Conservation (phyloP, 768 basidiomycete genomes). For the Tylopilus sp. region DNA sequence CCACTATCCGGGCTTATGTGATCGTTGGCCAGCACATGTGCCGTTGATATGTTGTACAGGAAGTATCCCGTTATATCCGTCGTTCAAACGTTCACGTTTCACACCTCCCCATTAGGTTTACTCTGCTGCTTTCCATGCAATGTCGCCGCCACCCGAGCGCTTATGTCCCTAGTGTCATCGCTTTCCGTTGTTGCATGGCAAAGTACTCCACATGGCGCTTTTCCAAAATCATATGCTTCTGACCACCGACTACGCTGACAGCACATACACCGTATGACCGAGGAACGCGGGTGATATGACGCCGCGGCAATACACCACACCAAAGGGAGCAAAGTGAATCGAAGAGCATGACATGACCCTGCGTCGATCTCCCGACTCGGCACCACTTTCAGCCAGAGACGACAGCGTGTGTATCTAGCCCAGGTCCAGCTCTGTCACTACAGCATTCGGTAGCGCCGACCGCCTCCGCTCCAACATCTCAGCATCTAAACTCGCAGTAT, state of each 20-base stretch:
- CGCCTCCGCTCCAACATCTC: neutral
- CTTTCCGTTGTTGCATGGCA: neutral
- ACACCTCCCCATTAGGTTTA: neutral
- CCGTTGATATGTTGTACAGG: neutral
- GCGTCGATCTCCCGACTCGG: conserved; percentile 1
- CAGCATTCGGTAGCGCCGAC: neutral
- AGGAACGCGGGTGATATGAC: neutral
- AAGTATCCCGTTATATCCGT: neutral
- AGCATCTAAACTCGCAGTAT: neutral
- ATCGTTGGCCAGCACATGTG: neutral
- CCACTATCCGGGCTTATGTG: neutral
- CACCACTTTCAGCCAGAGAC: neutral
- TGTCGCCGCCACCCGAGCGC: neutral
- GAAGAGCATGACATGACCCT: neutral
- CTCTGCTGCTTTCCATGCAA: neutral
- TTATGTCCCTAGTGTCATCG: neutral
- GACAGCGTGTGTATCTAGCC: neutral
- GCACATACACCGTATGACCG: neutral
- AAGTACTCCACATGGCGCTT: neutral
- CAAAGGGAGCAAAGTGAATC: neutral
- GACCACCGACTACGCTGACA: neutral
- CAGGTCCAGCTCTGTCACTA: neutral
- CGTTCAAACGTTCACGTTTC: neutral
- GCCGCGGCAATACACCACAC: neutral
- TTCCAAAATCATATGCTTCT: neutral